phyloP scores from a whole-genome alignment of 2,329 filamentous ascomycete species.

The Talaromyces verruculosus region DNA sequence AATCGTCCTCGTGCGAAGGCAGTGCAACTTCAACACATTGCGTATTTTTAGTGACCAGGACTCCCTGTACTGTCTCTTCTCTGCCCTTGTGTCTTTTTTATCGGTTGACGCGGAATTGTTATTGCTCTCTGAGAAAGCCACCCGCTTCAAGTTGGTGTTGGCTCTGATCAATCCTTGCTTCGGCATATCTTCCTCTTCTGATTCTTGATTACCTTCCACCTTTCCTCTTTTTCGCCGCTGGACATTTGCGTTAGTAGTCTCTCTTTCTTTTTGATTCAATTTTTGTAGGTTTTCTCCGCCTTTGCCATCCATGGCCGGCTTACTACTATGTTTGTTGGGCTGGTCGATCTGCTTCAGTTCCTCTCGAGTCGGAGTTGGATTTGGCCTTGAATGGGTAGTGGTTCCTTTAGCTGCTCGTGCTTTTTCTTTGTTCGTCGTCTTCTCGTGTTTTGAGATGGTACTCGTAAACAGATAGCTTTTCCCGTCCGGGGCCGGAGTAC shows the following conservation, averaged over 20 bases:
- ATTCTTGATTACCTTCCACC: constrained; percentile 1
- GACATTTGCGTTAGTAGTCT: neutral
- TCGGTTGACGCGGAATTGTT: neutral
- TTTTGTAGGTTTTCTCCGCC: neutral
- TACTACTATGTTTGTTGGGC: neutral
- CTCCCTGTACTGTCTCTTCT: neutral
- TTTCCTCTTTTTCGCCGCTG: neutral
- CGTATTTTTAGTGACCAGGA: neutral
- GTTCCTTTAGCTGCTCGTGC: neutral
- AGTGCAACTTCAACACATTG: neutral
- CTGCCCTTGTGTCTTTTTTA: neutral
- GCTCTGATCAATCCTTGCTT: neutral
- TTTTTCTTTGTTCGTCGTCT: neutral
- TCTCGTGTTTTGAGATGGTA: neutral
- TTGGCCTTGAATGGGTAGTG: neutral
- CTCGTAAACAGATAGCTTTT: neutral
- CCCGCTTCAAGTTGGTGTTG: neutral
- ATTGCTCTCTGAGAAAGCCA: neutral
- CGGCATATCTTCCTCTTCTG: neutral
- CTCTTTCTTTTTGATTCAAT: neutral
- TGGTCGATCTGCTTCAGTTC: neutral
- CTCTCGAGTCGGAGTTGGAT: neutral
- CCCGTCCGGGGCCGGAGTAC: neutral
- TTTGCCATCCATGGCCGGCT: neutral
- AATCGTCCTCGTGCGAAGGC: neutral